phyloP scores from a whole-genome alignment of 768 basidiomycete genomes.

The Amanita muscaria region DNA sequence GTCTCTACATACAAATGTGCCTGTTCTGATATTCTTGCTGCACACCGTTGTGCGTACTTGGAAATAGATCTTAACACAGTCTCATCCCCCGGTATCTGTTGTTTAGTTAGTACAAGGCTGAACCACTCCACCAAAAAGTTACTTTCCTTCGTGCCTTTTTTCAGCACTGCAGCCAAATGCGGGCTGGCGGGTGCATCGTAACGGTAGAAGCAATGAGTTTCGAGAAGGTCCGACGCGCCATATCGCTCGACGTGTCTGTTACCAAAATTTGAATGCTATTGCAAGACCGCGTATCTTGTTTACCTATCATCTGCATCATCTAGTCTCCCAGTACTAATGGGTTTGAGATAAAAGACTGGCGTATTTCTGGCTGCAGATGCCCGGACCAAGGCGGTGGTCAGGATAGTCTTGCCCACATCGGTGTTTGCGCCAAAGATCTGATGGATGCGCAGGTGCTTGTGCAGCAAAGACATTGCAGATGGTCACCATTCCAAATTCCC shows the following conservation, averaged over 20 bases:
- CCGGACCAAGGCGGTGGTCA: conserved; percentile 77
- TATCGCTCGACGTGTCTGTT: conserved; percentile 60
- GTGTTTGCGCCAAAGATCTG: conserved; percentile 96
- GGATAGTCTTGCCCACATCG: conserved; percentile 89
- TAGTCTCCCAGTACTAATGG: conserved; percentile 80
- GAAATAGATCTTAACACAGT: conserved; percentile 60
- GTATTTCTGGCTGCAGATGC: conserved; percentile 54
- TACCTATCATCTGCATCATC: conserved; percentile 83
- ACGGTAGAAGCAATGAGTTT: conserved; percentile 68
- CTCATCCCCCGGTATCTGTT: conserved; percentile 52
- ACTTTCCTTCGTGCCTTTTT: conserved; percentile 25
- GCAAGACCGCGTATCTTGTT: conserved; percentile 13
- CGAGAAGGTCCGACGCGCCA: conserved; percentile 34
- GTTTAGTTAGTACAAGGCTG: conserved; percentile 1
- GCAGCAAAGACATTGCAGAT: conserved; percentile 65
- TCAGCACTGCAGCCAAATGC: conserved; percentile 70
- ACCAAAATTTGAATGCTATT: background rate
- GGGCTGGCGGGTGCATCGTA: conserved; percentile 90
- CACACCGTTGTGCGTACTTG: conserved; percentile 49
- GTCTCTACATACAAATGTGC: conserved; percentile 84
- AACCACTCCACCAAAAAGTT: background rate
- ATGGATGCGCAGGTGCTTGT: conserved; percentile 76
- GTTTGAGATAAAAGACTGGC: conserved; percentile 70
- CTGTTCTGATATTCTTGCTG: conserved; percentile 20
- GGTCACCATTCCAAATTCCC: too few species aligned